Evolutionary conservation across 768 basidiomycete genomes (phyloP).

Genomic region (Serpula lacrymans): DNA sequence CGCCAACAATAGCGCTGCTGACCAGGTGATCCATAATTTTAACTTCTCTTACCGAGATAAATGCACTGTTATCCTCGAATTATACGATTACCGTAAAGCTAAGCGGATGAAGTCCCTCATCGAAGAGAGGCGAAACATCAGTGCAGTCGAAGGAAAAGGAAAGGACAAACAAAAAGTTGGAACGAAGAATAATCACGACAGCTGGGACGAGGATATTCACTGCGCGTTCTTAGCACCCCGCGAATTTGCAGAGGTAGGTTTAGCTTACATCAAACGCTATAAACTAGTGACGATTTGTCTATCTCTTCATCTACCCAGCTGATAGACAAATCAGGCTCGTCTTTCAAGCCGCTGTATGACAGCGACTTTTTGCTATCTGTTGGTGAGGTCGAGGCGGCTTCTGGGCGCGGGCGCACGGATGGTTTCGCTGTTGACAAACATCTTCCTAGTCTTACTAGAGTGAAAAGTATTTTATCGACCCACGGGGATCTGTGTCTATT

Average conservation of each 20-base stretch:
- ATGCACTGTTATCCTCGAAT: constrained; percentile 55
- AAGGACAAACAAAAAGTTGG: constrained; percentile 9
- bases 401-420: constrained; percentile 17
- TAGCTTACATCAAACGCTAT: constrained; percentile 4
- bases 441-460: constrained; percentile 24
- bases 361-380: constrained; percentile 50
- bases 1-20: constrained; percentile 10
- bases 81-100: constrained; percentile 58
- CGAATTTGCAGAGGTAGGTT: constrained; percentile 42
- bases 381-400: constrained; percentile 17
- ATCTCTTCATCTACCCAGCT: constrained; percentile 34
- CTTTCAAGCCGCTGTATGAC: constrained; percentile 49
- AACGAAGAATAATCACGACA: background rate
- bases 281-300: constrained; percentile 6
- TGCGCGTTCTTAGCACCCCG: constrained; percentile 46
- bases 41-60: constrained; percentile 48
- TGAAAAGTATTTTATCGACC: constrained; percentile 25
- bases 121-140: constrained; percentile 17
- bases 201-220: constrained; percentile 27
- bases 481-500: constrained; percentile 30
- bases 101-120: constrained; percentile 43
- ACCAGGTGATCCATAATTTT: constrained; percentile 49
- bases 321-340: constrained; percentile 44
- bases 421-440: constrained; percentile 9
- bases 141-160: background rate